Conservation (phyloP, 768 basidiomycete species). For the Trametes punicea region DNA sequence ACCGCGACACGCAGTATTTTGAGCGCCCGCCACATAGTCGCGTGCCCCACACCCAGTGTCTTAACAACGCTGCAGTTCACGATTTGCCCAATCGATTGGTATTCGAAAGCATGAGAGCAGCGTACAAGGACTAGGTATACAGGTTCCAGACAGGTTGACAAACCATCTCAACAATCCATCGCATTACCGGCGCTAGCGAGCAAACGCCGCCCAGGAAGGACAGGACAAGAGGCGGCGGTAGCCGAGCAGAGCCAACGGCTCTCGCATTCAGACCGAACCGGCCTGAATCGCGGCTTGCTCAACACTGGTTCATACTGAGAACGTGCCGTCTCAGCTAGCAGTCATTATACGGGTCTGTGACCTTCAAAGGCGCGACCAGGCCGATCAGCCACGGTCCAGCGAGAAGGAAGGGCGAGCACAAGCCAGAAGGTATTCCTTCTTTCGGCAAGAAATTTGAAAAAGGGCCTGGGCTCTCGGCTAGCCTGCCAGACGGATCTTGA, state of each 20-base stretch:
- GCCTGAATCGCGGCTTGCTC: constrained; percentile 9
- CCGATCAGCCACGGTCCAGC: constrained; percentile 1
- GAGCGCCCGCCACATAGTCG: neutral
- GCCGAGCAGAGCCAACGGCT: neutral
- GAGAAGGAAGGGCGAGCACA: constrained; percentile 15
- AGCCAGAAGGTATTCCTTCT: constrained; percentile 14
- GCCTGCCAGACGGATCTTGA: constrained; percentile 78
- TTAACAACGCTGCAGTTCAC: too few species aligned
- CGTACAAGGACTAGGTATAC: neutral
- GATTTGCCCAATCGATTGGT: too few species aligned
- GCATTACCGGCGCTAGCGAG: too few species aligned
- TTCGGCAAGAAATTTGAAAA: neutral
- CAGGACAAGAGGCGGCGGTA: neutral
- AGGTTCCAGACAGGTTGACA: neutral
- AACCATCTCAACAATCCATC: neutral
- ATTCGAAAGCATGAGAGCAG: constrained; percentile 1
- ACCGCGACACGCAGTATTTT: neutral
- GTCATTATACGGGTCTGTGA: constrained; percentile 7
- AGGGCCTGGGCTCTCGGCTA: constrained; percentile 31
- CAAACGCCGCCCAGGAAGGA: neutral
- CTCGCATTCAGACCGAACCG: constrained; percentile 3
- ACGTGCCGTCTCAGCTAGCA: constrained; percentile 17
- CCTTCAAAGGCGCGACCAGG: neutral
- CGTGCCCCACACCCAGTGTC: too few species aligned
- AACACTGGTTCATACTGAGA: constrained; percentile 17